Conservation (phyloP, 2,329 filamentous ascomycete genomes). For the Colletotrichum godetiae region DNA sequence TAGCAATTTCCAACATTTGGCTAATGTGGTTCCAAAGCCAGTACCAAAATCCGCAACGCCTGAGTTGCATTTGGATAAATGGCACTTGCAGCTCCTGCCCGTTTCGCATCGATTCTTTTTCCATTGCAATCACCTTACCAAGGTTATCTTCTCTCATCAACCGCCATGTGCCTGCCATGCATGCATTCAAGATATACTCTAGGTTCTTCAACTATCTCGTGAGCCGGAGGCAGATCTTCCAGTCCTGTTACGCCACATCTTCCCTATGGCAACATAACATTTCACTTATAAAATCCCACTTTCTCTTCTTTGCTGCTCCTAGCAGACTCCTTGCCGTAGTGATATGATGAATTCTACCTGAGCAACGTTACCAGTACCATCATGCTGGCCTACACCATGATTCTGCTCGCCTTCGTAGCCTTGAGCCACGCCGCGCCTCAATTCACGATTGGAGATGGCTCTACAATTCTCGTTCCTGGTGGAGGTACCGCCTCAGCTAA, state of each 20-base stretch:
- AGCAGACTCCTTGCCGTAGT: background rate
- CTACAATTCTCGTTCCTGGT: slow-evolving; percentile 16
- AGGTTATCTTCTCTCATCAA: background rate
- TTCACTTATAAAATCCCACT: background rate
- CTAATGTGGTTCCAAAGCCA: background rate
- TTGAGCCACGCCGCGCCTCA: slow-evolving; percentile 16
- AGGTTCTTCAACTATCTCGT: background rate
- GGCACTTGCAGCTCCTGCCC: background rate
- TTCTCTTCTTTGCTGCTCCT: background rate
- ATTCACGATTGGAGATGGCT: slow-evolving; percentile 11
- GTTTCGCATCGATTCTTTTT: background rate
- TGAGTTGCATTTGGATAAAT: background rate
- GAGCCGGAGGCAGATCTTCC: background rate
- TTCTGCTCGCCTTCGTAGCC: slow-evolving; percentile 6
- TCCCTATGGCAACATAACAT: too few species aligned
- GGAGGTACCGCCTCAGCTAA: background rate
- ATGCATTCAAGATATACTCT: background rate
- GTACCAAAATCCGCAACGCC: too few species aligned
- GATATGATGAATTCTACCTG: background rate
- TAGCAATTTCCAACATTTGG: background rate
- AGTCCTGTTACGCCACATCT: too few species aligned
- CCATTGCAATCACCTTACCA: background rate
- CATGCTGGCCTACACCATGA: background rate
- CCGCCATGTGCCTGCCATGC: background rate
- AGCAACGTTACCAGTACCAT: background rate